Percentiles rank a stretch among this genome's conserved stretches.
phyloP scores from a whole-genome alignment of 2,329 filamentous ascomycete species.

The Thielaviopsis musarum region DNA sequence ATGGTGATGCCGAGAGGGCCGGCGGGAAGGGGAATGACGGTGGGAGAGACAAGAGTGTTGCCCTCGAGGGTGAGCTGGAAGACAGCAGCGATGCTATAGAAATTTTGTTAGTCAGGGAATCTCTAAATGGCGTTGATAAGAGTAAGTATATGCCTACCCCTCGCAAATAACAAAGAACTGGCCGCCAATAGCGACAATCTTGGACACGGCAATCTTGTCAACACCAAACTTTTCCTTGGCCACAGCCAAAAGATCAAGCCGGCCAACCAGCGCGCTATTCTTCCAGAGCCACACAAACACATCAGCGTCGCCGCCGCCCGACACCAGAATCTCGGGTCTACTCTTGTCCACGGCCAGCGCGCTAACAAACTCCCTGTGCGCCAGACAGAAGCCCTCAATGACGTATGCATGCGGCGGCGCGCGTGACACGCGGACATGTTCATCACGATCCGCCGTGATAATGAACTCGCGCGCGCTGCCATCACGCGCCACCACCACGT shows the following conservation, averaged over 20 bases:
- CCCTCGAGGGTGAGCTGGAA: conserved; percentile 42
- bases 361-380: conserved; percentile 72
- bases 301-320: conserved; percentile 70
- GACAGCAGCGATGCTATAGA: conserved; percentile 38
- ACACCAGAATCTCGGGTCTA: conserved; percentile 50
- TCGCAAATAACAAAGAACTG: conserved; percentile 27
- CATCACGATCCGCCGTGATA: conserved; percentile 38
- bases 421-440: conserved; percentile 76
- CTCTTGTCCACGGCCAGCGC: conserved; percentile 51
- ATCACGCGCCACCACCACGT: conserved; percentile 35
- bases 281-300: conserved; percentile 75
- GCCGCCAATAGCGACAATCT: conserved; percentile 14
- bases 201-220: conserved; percentile 29
- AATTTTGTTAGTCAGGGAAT: conserved; percentile 13
- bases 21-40: conserved; percentile 19
- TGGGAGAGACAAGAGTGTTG: conserved; percentile 35
- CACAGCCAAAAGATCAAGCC: conserved; percentile 30
- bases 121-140: not conserved
- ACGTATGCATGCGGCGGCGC: conserved; percentile 70
- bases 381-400: conserved; percentile 79
- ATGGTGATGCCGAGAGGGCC: conserved; percentile 17
- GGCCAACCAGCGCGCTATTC: conserved; percentile 34
- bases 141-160: conserved; percentile 21
- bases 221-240: not conserved
- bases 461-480: conserved; percentile 29